A percentile compares a stretch with the other conserved stretches of the same genome.
Conservation (phyloP, 2,329 filamentous ascomycete species). For the Trichoderma cornu-damae region DNA sequence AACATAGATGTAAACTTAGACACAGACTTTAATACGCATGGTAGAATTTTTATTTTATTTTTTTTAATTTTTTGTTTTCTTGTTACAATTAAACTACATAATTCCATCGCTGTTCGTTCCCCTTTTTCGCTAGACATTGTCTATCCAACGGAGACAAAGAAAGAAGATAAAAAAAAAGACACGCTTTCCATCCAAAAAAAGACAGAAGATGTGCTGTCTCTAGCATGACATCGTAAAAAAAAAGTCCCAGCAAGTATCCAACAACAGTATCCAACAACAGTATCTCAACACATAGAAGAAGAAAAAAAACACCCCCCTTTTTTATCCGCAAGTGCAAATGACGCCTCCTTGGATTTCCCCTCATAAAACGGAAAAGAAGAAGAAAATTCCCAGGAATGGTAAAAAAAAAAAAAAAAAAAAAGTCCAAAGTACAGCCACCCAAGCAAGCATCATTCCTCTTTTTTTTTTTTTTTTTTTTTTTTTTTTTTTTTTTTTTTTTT, state of each 20-base stretch:
- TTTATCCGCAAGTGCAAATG: constrained; percentile 11
- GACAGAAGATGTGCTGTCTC: background rate
- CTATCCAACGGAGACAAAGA: background rate
- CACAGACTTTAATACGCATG: background rate
- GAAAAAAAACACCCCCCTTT: too few relatives aligned
- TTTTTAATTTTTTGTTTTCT: background rate
- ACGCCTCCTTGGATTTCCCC: constrained; percentile 15
- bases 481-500: too few relatives aligned
- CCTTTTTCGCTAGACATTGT: background rate
- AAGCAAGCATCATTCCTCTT: background rate
- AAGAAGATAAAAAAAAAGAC: too few relatives aligned
- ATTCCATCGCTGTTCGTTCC: background rate
- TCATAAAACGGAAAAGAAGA: background rate
- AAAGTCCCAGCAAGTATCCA: background rate
- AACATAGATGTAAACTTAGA: constrained; percentile 4
- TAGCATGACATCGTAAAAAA: constrained; percentile 15
- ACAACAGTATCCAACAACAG: background rate
- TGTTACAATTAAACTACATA: background rate
- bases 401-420: constrained; percentile 1
- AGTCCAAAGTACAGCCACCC: background rate
- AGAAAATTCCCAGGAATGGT: background rate
- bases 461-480: too few relatives aligned
- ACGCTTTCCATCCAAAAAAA: background rate
- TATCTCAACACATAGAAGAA: constrained; percentile 13
- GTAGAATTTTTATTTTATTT: background rate